Evolutionary conservation across 176 grass and related monocot genomes (phyloP).

Genomic region (Echinochloa phyllopogon): DNA sequence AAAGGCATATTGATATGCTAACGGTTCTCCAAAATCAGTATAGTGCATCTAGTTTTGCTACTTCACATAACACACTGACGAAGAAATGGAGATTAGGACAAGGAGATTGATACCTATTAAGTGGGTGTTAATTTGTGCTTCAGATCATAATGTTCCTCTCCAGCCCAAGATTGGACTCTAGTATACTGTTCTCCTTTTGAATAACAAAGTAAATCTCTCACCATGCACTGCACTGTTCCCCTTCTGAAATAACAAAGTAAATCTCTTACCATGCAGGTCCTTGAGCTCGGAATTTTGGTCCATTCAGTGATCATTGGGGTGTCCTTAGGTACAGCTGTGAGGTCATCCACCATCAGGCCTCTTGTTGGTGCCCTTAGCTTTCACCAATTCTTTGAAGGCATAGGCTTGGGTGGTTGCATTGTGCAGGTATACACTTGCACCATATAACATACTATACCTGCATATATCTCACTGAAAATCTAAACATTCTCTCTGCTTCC

Average conservation of each 20-base stretch:
- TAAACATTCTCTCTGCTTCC: background rate
- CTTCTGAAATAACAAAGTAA: slow-evolving; percentile 34
- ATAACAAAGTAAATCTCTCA: slow-evolving; percentile 31
- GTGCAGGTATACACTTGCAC: slow-evolving; percentile 65
- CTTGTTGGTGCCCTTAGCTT: slow-evolving; percentile 95
- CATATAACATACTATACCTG: background rate
- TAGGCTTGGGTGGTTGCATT: slow-evolving; percentile 92
- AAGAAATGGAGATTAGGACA: background rate
- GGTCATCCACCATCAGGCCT: slow-evolving; percentile 76
- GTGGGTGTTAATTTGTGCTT: background rate
- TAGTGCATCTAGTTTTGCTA: background rate
- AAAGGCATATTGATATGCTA: background rate
- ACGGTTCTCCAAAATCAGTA: slow-evolving; percentile 23
- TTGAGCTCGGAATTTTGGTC: slow-evolving; percentile 92
- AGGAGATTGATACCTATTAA: slow-evolving; percentile 38
- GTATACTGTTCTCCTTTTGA: background rate
- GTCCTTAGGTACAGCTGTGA: slow-evolving; percentile 82
- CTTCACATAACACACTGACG: background rate
- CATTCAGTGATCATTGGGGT: slow-evolving; percentile 97
- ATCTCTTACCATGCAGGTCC: slow-evolving; percentile 58
- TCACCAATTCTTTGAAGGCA: slow-evolving; percentile 99
- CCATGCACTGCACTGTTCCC: slow-evolving; percentile 23
- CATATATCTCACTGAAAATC: slow-evolving; percentile 33
- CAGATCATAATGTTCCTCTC: slow-evolving; percentile 22
- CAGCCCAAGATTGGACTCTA: slow-evolving; percentile 6